A percentile compares a stretch with the other conserved stretches of the same genome.
phyloP scores from a whole-genome alignment of 768 basidiomycete genomes.

The Mycena filopes region DNA sequence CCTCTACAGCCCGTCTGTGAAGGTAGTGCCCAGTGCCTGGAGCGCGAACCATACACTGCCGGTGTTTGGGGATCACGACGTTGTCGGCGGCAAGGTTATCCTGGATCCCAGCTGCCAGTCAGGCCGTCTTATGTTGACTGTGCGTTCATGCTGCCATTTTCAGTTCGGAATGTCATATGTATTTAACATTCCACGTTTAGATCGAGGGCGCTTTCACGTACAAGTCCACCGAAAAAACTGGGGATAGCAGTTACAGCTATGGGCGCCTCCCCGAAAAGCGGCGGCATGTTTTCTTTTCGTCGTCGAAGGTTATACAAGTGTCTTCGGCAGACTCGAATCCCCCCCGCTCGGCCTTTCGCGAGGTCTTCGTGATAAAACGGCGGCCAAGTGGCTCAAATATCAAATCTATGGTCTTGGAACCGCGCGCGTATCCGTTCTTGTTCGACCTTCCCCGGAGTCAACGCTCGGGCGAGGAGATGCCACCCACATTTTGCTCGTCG shows the following conservation, averaged over 20 bases:
- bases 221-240: constrained; percentile 41
- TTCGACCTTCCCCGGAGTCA: constrained; percentile 66
- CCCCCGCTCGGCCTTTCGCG: constrained; percentile 53
- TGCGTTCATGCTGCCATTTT: constrained; percentile 43
- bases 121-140: constrained; percentile 69
- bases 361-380: constrained; percentile 53
- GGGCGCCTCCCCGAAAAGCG: constrained; percentile 36
- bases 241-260: constrained; percentile 31
- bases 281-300: constrained; percentile 62
- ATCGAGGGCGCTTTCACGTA: constrained; percentile 73
- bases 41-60: constrained; percentile 50
- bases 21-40: constrained; percentile 48
- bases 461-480: constrained; percentile 67
- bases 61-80: constrained; percentile 71
- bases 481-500: constrained; percentile 62
- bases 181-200: constrained; percentile 50
- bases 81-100: constrained; percentile 67
- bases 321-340: constrained; percentile 45
- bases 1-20: constrained; percentile 70
- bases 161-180: constrained; percentile 6
- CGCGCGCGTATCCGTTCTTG: constrained; percentile 59
- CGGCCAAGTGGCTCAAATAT: constrained; percentile 57
- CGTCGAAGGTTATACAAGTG: constrained; percentile 56
- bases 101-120: constrained; percentile 64
- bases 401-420: constrained; percentile 45